Evolutionary conservation across 345 rosid genomes (phyloP).

Genomic region (Camelina sativa): DNA sequence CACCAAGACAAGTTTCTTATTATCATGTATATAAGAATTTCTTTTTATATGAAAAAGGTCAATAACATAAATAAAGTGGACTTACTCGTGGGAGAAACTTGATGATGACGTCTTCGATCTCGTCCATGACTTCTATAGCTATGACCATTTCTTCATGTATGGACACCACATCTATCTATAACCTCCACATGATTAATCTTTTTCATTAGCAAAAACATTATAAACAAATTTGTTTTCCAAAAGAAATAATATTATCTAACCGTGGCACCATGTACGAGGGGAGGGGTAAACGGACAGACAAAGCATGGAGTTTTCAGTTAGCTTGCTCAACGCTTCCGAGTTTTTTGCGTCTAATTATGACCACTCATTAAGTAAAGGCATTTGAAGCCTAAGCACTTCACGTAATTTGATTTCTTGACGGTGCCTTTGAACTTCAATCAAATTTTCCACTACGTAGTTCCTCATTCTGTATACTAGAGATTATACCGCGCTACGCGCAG

Average conservation of each 20-base stretch:
- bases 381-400: constrained; percentile 52
- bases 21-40: not conserved
- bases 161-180: constrained; percentile 56
- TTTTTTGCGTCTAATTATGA: constrained; percentile 54
- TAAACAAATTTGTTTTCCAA: not conserved
- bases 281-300: constrained; percentile 54
- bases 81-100: not conserved
- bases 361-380: constrained; percentile 61
- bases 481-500: no score
- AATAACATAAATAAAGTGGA: not conserved
- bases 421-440: constrained; percentile 47
- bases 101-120: constrained; percentile 42
- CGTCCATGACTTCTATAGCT: constrained; percentile 58
- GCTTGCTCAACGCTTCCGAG: constrained; percentile 62
- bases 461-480: constrained; percentile 43
- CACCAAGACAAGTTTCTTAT: not conserved
- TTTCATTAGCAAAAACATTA: not conserved
- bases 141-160: constrained; percentile 54
- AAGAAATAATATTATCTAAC: constrained; percentile 33
- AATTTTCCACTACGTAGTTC: constrained; percentile 46
- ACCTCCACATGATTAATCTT: not conserved
- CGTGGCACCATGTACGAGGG: constrained; percentile 57
- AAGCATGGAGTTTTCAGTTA: constrained; percentile 65
- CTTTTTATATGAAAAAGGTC: not conserved
- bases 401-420: constrained; percentile 53